Base-by-base conservation (phyloP, 75 land plant genomes). In the Picea sitchensis region DNA sequence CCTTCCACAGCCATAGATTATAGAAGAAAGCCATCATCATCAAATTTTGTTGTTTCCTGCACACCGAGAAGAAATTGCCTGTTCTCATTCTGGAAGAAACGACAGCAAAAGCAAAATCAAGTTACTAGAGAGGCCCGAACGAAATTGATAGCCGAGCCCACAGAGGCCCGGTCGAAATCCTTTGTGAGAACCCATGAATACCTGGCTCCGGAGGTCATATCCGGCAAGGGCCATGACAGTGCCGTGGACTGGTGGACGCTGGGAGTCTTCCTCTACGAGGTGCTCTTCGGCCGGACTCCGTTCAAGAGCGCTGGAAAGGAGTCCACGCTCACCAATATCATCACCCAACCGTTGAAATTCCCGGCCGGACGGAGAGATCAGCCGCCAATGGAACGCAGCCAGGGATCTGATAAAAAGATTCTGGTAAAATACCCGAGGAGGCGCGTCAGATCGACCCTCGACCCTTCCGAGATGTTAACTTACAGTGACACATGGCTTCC, bases 171-270 rank as follows among this genome's bases (percentile, higher is more conserved):
- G 41, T 94, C 96, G 7, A 79, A 34, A n/a, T n/a, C n/a, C n/a
- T n/a, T n/a, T n/a, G n/a, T n/a, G n/a, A n/a, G n/a, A 31, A 94
- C 96, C 1, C 96, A 94, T 77, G 96, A 94, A 87, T 94, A 94
- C 73, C 59, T 94, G 58, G 92, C 96, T 51, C 96, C 96, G 26
- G 96, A 94, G 84, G 76, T 94, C 17, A 81, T 94, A n/a, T 58
- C 64, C 51, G 87, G 92, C 11, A 61, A 58, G 41, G 94, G 96
- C 26, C 94, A 94, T 77, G 94, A 94, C 58, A 86, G 80, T 80
- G 90, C 84, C 4, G 92, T 94, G 0, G 96, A 94, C 77, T 94
- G 96, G 96, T 94, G 94, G 92, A 91, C 96, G 2, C 84, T 94
- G 58, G 96, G 96, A 69, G 85, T 94, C 31, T 92, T 94, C 79